A percentile compares a stretch with the other conserved stretches of the same genome.
These are phyloP conservation scores for Maudiozyma turicensis DNA, from an alignment of 805 yeast species.

Conservation along the genomic window DNA sequence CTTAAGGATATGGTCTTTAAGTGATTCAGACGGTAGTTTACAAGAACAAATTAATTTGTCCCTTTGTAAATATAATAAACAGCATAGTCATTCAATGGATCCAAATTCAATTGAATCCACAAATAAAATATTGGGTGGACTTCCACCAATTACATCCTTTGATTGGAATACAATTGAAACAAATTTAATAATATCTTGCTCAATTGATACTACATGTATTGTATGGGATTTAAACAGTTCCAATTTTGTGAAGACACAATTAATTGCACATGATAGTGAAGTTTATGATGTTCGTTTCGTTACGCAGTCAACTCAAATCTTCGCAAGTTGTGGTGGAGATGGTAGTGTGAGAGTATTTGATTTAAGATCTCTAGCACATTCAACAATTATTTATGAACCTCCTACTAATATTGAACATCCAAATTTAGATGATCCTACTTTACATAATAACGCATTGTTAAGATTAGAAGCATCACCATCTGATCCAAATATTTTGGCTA, in stretches of 20 bases:
- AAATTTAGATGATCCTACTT: conserved; percentile 1
- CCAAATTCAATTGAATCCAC: not conserved
- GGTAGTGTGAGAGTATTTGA: conserved; percentile 93
- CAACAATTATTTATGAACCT: conserved; percentile 89
- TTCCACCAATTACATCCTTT: conserved; percentile 88
- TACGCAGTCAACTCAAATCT: conserved; percentile 56
- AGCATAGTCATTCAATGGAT: conserved; percentile 20
- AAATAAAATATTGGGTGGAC: conserved; percentile 19
- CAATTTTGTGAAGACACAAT: conserved; percentile 73
- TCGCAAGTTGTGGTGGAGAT: conserved; percentile 91
- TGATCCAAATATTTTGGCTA: conserved; percentile 77
- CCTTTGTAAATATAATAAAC: conserved; percentile 34
- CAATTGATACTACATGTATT: conserved; percentile 95
- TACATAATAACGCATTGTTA: conserved; percentile 49
- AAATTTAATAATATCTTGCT: conserved; percentile 64
- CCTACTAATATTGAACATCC: conserved; percentile 17
- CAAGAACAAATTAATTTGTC: conserved; percentile 35
- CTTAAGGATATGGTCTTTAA: conserved; percentile 25
- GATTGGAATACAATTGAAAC: conserved; percentile 82
- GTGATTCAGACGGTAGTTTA: conserved; percentile 21
- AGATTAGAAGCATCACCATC: conserved; percentile 68
- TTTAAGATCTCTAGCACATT: conserved; percentile 78
- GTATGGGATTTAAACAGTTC: conserved; percentile 63
- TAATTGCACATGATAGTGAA: conserved; percentile 93
- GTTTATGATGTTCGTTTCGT: conserved; percentile 87